These are phyloP conservation scores for Penicillium waksmanii DNA, from an alignment of 495 filamentous ascomycete genomes.

Conservation along the genomic window DNA sequence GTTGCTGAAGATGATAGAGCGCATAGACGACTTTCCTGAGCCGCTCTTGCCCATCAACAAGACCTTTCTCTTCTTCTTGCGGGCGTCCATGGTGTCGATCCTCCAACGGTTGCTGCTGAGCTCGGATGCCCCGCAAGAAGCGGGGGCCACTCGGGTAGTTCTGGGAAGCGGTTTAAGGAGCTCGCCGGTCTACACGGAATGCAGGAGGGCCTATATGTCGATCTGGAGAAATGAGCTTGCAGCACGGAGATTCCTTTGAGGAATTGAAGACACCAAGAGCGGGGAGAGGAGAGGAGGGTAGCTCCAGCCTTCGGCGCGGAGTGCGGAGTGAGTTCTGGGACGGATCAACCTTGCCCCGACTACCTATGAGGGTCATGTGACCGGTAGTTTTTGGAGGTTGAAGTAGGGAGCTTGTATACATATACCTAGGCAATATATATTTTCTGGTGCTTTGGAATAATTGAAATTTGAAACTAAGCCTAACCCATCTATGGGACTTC, in stretches of 20 bases:
- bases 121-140: slow-evolving; percentile 36
- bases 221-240: background rate
- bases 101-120: slow-evolving; percentile 18
- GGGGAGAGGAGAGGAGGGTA: slow-evolving; percentile 12
- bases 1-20: slow-evolving; percentile 97
- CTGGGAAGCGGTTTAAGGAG: slow-evolving; percentile 11
- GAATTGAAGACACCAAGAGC: slow-evolving; percentile 18
- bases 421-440: background rate
- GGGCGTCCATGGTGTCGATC: slow-evolving; percentile 44
- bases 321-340: slow-evolving; percentile 15
- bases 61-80: slow-evolving; percentile 62
- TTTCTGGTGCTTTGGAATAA: background rate
- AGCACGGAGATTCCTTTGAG: slow-evolving; percentile 7
- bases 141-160: slow-evolving; percentile 25
- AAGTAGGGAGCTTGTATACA: background rate
- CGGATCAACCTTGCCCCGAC: slow-evolving; percentile 22
- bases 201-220: background rate
- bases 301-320: slow-evolving; percentile 32
- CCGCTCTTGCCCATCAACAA: slow-evolving; percentile 85
- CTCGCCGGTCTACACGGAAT: slow-evolving; percentile 1
- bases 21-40: slow-evolving; percentile 99
- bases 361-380: slow-evolving; percentile 20
- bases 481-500: background rate
- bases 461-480: background rate
- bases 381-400: background rate